Evolutionary conservation across 2,329 filamentous ascomycete genomes (phyloP).

Genomic region (Sclerotinia borealis): DNA sequence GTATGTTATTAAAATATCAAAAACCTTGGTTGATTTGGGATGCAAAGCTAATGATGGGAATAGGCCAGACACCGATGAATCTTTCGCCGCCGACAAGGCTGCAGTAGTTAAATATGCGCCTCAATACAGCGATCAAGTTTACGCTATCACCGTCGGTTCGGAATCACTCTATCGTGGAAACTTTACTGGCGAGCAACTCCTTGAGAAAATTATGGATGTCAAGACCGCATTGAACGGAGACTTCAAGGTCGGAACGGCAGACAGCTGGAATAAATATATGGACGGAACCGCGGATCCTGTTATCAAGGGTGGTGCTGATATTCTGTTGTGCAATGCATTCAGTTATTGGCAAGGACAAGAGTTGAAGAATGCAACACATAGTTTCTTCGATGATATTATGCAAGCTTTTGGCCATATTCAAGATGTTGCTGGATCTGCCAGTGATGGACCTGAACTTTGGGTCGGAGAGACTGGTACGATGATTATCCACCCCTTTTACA

Average conservation of each 20-base stretch:
- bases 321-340: conserved; percentile 61
- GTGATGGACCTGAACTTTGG: conserved; percentile 55
- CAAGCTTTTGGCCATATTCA: conserved; percentile 60
- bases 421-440: conserved; percentile 44
- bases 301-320: conserved; percentile 49
- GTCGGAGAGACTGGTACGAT: conserved; percentile 56
- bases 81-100: conserved; percentile 54
- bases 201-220: conserved; percentile 56
- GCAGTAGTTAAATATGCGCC: conserved; percentile 47
- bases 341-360: conserved; percentile 65
- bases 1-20: conserved; percentile 40
- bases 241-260: conserved; percentile 59
- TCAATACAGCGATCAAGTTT: conserved; percentile 51
- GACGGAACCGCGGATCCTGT: conserved; percentile 63
- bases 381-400: conserved; percentile 62
- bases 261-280: conserved; percentile 67
- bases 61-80: conserved; percentile 57
- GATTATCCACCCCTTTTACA: not conserved
- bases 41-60: not conserved
- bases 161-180: conserved; percentile 65
- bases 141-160: conserved; percentile 65
- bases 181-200: conserved; percentile 54
- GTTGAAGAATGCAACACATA: conserved; percentile 48
- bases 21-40: not conserved
- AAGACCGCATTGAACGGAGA: conserved; percentile 46